Evolutionary conservation across 2,329 filamentous ascomycete genomes (phyloP).

Genomic region (Massarina eburnea): DNA sequence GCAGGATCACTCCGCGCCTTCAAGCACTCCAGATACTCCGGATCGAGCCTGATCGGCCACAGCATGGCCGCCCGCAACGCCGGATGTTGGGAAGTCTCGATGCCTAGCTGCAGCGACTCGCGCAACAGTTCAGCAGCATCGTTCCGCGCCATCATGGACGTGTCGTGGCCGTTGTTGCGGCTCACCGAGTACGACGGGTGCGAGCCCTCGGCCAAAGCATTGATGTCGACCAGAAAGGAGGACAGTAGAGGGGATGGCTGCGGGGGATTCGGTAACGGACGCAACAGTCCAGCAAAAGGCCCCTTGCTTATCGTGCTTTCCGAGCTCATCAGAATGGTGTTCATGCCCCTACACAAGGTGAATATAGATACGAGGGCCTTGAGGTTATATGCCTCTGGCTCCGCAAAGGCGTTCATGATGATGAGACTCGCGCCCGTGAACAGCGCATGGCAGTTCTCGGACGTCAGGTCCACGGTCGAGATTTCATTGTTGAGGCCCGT

Average conservation of each 20-base stretch:
- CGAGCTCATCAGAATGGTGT: conserved; percentile 20
- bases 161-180: not conserved
- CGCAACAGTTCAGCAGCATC: conserved; percentile 19
- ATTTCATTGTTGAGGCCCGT: conserved; percentile 23
- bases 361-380: conserved; percentile 31
- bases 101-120: conserved; percentile 17
- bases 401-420: conserved; percentile 29
- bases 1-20: conserved; percentile 13
- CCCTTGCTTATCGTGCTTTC: conserved; percentile 22
- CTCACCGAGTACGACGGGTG: conserved; percentile 2
- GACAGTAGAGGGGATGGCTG: conserved; percentile 23
- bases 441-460: conserved; percentile 32
- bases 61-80: conserved; percentile 21
- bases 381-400: conserved; percentile 16
- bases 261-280: conserved; percentile 5
- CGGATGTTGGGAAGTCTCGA: conserved; percentile 23
- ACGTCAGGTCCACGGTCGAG: conserved; percentile 16
- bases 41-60: conserved; percentile 24
- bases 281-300: conserved; percentile 24
- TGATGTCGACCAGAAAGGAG: conserved; percentile 23
- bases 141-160: not conserved
- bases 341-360: conserved; percentile 30
- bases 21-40: conserved; percentile 20
- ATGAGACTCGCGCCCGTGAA: conserved; percentile 26
- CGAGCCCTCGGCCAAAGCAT: conserved; percentile 8